Conservation (phyloP, 495 filamentous ascomycete genomes). For the Aspergillus egyptiacus region DNA sequence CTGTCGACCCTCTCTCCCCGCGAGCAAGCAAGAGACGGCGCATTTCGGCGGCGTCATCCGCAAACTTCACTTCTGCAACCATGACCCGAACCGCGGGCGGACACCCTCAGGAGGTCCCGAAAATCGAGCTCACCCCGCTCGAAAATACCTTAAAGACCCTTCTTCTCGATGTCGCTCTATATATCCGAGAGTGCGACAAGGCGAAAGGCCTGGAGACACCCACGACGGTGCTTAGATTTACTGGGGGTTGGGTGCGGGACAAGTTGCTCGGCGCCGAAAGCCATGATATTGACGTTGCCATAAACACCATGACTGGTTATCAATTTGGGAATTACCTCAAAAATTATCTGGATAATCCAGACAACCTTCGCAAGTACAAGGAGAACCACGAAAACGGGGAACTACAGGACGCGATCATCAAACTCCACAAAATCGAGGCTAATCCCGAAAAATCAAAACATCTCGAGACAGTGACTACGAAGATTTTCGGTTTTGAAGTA, state of each 20-base stretch:
- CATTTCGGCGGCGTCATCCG: slow-evolving; percentile 20
- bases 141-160: slow-evolving; percentile 65
- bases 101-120: slow-evolving; percentile 18
- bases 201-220: slow-evolving; percentile 31
- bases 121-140: slow-evolving; percentile 55
- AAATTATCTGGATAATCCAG: slow-evolving; percentile 49
- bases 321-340: slow-evolving; percentile 66
- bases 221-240: slow-evolving; percentile 64
- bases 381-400: slow-evolving; percentile 22
- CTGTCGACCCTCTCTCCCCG: slow-evolving; percentile 17
- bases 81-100: slow-evolving; percentile 18
- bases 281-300: slow-evolving; percentile 91
- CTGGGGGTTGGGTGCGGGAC: slow-evolving; percentile 98
- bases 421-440: slow-evolving; percentile 69
- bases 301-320: slow-evolving; percentile 91
- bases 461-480: slow-evolving; percentile 84
- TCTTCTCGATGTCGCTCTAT: slow-evolving; percentile 66
- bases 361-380: slow-evolving; percentile 50
- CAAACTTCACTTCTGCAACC: slow-evolving; percentile 10
- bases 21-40: slow-evolving; percentile 32
- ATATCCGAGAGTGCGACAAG: slow-evolving; percentile 53
- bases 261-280: slow-evolving; percentile 77
- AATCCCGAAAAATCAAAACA: slow-evolving; percentile 99
- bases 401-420: slow-evolving; percentile 37
- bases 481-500: slow-evolving; percentile 79